Percentiles rank a stretch among this genome's conserved stretches.
phyloP scores from a whole-genome alignment of 2,329 filamentous ascomycete genomes.

The Lecanosticta acicola region DNA sequence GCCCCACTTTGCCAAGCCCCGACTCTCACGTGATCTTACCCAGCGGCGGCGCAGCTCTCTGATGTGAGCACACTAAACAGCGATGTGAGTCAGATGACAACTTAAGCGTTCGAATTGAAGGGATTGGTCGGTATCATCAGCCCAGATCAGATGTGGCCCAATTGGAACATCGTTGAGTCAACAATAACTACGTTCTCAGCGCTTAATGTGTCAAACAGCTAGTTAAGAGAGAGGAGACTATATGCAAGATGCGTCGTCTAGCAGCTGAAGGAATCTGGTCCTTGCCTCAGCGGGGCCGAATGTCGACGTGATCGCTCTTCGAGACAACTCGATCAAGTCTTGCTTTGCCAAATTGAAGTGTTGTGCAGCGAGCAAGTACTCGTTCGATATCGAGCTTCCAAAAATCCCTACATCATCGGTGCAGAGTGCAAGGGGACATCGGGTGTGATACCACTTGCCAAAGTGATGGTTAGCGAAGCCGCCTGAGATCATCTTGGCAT shows the following conservation, averaged over 20 bases:
- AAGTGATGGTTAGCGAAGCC: constrained; percentile 68
- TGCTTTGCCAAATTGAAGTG: constrained; percentile 56
- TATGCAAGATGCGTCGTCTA: constrained; percentile 15
- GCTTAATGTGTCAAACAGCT: too few species aligned
- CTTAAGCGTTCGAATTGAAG: background rate
- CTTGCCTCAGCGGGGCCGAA: constrained; percentile 63
- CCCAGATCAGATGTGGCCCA: too few species aligned
- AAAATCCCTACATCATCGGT: constrained; percentile 83
- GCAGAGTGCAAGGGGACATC: constrained; percentile 58
- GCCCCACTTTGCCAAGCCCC: background rate
- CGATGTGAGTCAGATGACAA: too few species aligned
- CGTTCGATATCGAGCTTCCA: constrained; percentile 67
- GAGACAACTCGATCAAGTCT: constrained; percentile 53
- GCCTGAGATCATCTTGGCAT: constrained; percentile 63
- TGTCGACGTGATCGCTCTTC: constrained; percentile 57
- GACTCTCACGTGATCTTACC: background rate
- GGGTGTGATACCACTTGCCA: constrained; percentile 60
- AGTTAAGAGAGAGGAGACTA: too few species aligned
- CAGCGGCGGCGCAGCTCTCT: too few species aligned
- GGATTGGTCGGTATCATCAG: background rate
- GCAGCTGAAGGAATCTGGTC: constrained; percentile 39
- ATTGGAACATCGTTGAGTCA: too few species aligned
- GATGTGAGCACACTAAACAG: too few species aligned
- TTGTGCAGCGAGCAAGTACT: constrained; percentile 66
- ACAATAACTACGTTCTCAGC: too few species aligned